phyloP scores from a whole-genome alignment of 192 early-diverging fungal species.

The Coemansia sp. region DNA sequence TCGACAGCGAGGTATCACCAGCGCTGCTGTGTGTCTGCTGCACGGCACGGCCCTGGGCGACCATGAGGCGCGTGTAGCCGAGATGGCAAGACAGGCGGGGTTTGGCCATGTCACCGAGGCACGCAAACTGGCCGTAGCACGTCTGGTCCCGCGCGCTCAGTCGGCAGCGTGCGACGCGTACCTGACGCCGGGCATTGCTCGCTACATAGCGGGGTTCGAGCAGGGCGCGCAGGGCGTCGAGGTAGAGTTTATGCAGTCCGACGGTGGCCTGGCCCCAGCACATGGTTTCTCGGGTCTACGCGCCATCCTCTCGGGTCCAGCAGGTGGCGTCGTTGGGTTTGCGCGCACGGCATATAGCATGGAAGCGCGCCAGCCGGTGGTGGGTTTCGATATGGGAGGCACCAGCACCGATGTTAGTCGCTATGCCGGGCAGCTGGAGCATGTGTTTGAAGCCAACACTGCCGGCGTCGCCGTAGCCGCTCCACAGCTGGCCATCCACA shows the following conservation, averaged over 20 bases:
- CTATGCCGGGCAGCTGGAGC: slow-evolving; percentile 83
- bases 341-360: slow-evolving; percentile 53
- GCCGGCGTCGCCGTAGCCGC: slow-evolving; percentile 91
- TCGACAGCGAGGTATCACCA: slow-evolving; percentile 70
- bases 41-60: slow-evolving; percentile 91
- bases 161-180: slow-evolving; percentile 91
- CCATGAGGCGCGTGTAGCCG: slow-evolving; percentile 72
- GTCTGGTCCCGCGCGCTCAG: slow-evolving; percentile 89
- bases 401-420: slow-evolving; percentile 90
- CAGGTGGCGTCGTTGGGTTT: slow-evolving; percentile 91
- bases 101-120: slow-evolving; percentile 87
- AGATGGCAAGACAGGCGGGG: slow-evolving; percentile 65
- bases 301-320: slow-evolving; percentile 93
- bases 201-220: slow-evolving; percentile 88
- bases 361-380: slow-evolving; percentile 57
- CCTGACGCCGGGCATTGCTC: slow-evolving; percentile 85
- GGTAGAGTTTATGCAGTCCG: slow-evolving; percentile 97
- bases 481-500: slow-evolving; percentile 94
- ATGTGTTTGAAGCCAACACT: slow-evolving; percentile 93
- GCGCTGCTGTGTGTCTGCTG: slow-evolving; percentile 89
- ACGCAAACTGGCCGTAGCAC: slow-evolving; percentile 82
- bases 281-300: slow-evolving; percentile 79
- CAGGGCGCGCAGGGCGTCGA: slow-evolving; percentile 47
- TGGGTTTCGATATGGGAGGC: slow-evolving; percentile 98
- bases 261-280: slow-evolving; percentile 90